A percentile compares a stretch with the other conserved stretches of the same genome.
Conservation (phyloP, 768 basidiomycete species). For the Exidia glandulosa region DNA sequence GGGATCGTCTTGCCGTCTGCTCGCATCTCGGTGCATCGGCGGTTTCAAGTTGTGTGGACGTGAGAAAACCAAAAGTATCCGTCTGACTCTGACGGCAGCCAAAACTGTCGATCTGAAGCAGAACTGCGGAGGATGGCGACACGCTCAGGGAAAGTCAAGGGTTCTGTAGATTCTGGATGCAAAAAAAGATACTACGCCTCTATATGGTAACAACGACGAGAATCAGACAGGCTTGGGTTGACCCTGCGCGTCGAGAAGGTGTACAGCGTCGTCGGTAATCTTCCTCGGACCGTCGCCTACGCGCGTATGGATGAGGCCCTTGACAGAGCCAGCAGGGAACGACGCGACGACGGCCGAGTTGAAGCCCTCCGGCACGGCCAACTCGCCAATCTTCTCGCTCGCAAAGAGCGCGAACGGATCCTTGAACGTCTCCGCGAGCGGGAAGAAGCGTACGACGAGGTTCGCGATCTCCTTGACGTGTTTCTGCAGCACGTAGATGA, state of each 20-base stretch:
- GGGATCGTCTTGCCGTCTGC: too few species aligned
- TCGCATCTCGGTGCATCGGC: too few species aligned
- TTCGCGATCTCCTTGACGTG: conserved; percentile 71
- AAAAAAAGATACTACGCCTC: too few species aligned
- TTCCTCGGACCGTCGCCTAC: conserved; percentile 83
- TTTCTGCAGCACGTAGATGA: conserved; percentile 78
- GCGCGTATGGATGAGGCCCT: conserved; percentile 80
- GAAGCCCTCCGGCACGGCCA: conserved; percentile 53
- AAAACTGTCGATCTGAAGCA: too few species aligned
- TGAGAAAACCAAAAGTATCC: too few species aligned
- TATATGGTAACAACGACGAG: too few species aligned
- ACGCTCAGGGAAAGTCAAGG: too few species aligned
- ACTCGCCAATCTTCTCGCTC: conserved; percentile 31
- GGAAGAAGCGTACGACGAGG: conserved; percentile 77
- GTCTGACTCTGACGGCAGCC: too few species aligned
- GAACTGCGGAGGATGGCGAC: too few species aligned
- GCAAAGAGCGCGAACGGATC: conserved; percentile 60
- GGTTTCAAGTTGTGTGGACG: too few species aligned
- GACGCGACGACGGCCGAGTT: conserved; percentile 65
- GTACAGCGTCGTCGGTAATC: not conserved
- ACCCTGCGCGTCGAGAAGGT: not conserved
- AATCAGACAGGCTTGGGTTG: not conserved
- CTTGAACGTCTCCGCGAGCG: conserved; percentile 64
- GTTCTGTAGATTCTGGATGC: too few species aligned
- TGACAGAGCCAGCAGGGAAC: conserved; percentile 69